phyloP scores from a whole-genome alignment of 2,329 filamentous ascomycete genomes.

The Claviceps sorghi region DNA sequence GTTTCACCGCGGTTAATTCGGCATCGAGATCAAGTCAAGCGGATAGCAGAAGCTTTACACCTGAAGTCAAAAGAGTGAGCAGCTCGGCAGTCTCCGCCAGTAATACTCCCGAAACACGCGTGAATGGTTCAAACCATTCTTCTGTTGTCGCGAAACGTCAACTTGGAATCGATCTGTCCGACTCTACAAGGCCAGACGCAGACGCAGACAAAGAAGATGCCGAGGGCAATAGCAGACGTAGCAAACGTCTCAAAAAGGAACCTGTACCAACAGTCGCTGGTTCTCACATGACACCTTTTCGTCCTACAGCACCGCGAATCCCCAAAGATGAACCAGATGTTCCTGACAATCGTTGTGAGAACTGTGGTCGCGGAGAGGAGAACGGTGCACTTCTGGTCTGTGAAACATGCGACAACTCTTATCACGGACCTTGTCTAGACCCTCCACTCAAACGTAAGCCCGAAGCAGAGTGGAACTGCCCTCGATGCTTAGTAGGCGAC shows the following conservation, averaged over 20 bases:
- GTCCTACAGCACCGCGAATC: conserved; percentile 59
- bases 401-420: conserved; percentile 83
- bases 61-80: conserved; percentile 43
- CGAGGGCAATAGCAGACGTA: conserved; percentile 61
- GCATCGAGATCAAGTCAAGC: conserved; percentile 54
- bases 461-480: conserved; percentile 88
- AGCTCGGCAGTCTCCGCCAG: conserved; percentile 50
- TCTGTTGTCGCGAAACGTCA: conserved; percentile 63
- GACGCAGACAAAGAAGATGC: conserved; percentile 39
- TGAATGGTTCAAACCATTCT: conserved; percentile 33
- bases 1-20: conserved; percentile 62
- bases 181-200: conserved; percentile 32
- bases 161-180: conserved; percentile 37
- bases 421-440: conserved; percentile 77
- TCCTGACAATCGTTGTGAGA: conserved; percentile 61
- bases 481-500: conserved; percentile 85
- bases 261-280: conserved; percentile 75
- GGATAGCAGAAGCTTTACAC: conserved; percentile 43
- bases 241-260: conserved; percentile 81
- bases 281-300: conserved; percentile 91
- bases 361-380: conserved; percentile 69
- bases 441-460: conserved; percentile 65
- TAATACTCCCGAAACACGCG: conserved; percentile 49
- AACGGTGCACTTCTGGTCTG: conserved; percentile 59
- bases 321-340: conserved; percentile 36